Base-by-base conservation (phyloP, 108 stramenopile species). In the Cyclotella distinguenda region DNA sequence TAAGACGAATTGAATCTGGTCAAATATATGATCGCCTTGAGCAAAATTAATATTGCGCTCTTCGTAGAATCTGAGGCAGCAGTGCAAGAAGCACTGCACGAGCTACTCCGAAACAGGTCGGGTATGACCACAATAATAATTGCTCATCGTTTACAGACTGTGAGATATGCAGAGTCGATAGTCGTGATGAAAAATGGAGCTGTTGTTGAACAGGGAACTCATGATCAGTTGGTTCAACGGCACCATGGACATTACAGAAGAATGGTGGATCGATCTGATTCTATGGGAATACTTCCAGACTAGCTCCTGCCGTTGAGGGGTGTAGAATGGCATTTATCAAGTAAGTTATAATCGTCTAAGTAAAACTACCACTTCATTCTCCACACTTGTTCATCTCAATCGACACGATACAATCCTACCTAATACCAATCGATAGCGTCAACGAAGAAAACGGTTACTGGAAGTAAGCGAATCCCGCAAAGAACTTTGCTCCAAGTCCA, bases 111-210 rank as follows among this genome's bases (percentile, higher is more conserved):
- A 30, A 71, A 66, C 11, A 63, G 78, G 33, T 63, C 38, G 26
- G 82, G 82, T n/a, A 70, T 81, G 67, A 87, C 88, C 8, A 92
- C 87, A 13, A 67, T 97, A 8, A 57, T 94, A 36, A 91, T 97
- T 58, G 96, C 94, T 22, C 96, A 97, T 64, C 74, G 96, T 21
- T 66, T 97, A 3, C 77, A 79, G 30, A 97, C 96, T 6, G 83
- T 97, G 7, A 76, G 91, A 11, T 72, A 85, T 65, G 94, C 93
- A 0, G 90, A 94, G 64, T 51, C 45, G n/a, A 95, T 97, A 72
- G 68, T 79, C 21, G 91, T 95, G 4, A 69, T 97, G 23, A 50
- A 82, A 38, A 68, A 84, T 62, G 87, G 90, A 7, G 35, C 77
- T 6, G 74, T 97, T 32, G 78, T 82, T 7, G 93, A 89, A 57